Percentiles rank a stretch among this genome's conserved stretches.
Conservation (phyloP, 306 rosid genomes). For the Cucumis melo region DNA sequence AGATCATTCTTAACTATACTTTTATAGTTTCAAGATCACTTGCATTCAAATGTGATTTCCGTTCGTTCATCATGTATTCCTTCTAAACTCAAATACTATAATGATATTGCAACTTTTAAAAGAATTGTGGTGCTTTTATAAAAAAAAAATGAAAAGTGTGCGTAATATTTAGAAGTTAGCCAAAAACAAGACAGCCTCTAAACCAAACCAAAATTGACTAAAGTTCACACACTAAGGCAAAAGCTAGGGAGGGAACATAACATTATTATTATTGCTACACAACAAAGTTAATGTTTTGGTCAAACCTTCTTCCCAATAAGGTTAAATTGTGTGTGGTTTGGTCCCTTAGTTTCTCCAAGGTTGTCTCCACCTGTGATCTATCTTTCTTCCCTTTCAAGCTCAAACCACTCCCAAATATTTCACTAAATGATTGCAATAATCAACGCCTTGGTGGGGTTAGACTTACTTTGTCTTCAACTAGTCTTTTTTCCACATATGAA, state of each 20-base stretch:
- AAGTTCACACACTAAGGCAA: neutral
- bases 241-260: neutral
- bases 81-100: too few species aligned
- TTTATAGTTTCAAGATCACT: too few species aligned
- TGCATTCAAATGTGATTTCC: too few species aligned
- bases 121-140: too few species aligned
- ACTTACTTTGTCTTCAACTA: conserved; percentile 10
- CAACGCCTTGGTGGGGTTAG: conserved; percentile 2
- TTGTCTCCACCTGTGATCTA: conserved; percentile 41
- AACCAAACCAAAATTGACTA: conserved; percentile 1
- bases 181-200: neutral
- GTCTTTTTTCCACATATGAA: neutral
- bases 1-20: too few species aligned
- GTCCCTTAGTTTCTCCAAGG: conserved; percentile 25
- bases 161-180: too few species aligned
- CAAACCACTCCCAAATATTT: neutral
- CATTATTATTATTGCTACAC: neutral
- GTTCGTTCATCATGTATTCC: too few species aligned
- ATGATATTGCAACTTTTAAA: neutral
- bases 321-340: conserved; percentile 4
- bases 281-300: conserved; percentile 6
- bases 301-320: conserved; percentile 5
- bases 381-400: conserved; percentile 8
- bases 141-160: neutral
- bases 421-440: neutral